phyloP scores from a whole-genome alignment of 495 filamentous ascomycete genomes.

The Cercophora sp. region DNA sequence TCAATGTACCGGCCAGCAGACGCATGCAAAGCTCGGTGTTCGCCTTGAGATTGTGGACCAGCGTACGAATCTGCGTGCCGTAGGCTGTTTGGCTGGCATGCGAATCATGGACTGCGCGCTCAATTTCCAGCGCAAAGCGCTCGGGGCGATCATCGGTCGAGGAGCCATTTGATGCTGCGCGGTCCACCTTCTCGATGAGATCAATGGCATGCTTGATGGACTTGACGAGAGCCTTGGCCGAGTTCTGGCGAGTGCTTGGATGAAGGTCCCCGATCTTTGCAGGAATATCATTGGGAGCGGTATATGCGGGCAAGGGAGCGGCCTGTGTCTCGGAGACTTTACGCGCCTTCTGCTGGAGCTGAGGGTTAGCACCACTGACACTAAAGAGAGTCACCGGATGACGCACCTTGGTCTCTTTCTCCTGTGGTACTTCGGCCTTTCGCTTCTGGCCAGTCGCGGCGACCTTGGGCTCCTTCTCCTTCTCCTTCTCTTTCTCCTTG shows the following conservation, averaged over 20 bases:
- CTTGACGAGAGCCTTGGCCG: constrained; percentile 42
- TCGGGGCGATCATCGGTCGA: constrained; percentile 37
- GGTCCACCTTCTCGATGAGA: constrained; percentile 40
- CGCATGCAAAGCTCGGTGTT: constrained; percentile 75
- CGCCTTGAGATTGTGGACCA: constrained; percentile 79
- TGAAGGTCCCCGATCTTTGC: constrained; percentile 37
- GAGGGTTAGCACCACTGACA: neutral
- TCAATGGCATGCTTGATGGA: constrained; percentile 37
- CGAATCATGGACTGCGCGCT: constrained; percentile 53
- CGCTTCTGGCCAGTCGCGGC: constrained; percentile 27
- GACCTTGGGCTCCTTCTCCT: constrained; percentile 23
- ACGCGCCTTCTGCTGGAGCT: constrained; percentile 41
- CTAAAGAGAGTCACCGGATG: neutral
- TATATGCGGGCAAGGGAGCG: constrained; percentile 32
- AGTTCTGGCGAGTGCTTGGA: constrained; percentile 39
- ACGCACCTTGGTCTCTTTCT: constrained; percentile 40
- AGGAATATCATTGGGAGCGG: constrained; percentile 35
- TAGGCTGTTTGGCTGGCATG: constrained; percentile 41
- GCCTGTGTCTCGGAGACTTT: constrained; percentile 47
- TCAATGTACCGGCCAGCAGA: constrained; percentile 65
- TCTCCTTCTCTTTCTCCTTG: constrained; percentile 1
- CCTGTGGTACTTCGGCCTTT: constrained; percentile 46
- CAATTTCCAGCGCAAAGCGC: constrained; percentile 61
- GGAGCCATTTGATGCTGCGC: constrained; percentile 31
- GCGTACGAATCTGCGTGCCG: constrained; percentile 45